Evolutionary conservation across 1,139 yeast genomes (phyloP), one percentile per base, ranked within the genome.

Genomic region (Hyphopichia fennica): DNA sequence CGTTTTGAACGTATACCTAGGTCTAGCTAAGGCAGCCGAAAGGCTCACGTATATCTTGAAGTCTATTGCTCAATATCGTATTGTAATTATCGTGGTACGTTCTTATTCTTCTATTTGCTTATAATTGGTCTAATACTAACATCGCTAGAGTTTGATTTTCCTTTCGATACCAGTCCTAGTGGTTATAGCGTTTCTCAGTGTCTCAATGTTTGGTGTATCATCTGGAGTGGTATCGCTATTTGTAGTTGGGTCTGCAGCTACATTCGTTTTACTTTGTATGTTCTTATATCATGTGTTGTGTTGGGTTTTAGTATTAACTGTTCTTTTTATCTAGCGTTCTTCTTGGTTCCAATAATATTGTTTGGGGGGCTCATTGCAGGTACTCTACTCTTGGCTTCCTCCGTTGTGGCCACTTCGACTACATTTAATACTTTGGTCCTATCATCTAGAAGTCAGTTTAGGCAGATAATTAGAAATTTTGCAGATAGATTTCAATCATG

Each of bases 371-470:
- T 39, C 27, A 34, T 35, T 18, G 9, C 11, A 17, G 34, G 34
- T 10, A 16, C 22, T 6, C 9, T 11, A 5, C 5, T 31, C 14
- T 18, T 46, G n/a, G 22, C 32, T 9, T 20, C 37, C 5, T 37
- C 44, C 11, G 34, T 44, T 18, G 22, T 38, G 29, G 35, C 41
- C 13, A 35, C 31, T 17, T 28, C 41, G 10, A 35, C 34, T 28
- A 34, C 35, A 18, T 20, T 19, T 38, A 16, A 22, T 4, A 20
- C 33, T 16, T n/a, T 32, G 7, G 34, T 35, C 4, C 14, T 13
- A 19, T 35, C 28, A 9, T 29, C 30, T 7, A 22, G 28, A 8
- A 37, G 38, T 13, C 33, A 34, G 14, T 30, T 39, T 10, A 38
- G 28, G 15, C 37, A 22, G 18, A 34, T 39, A 29, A 4, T 41